These are phyloP conservation scores for Penicillium palitans DNA, from an alignment of 2,329 filamentous ascomycete genomes.

Conservation along the genomic window DNA sequence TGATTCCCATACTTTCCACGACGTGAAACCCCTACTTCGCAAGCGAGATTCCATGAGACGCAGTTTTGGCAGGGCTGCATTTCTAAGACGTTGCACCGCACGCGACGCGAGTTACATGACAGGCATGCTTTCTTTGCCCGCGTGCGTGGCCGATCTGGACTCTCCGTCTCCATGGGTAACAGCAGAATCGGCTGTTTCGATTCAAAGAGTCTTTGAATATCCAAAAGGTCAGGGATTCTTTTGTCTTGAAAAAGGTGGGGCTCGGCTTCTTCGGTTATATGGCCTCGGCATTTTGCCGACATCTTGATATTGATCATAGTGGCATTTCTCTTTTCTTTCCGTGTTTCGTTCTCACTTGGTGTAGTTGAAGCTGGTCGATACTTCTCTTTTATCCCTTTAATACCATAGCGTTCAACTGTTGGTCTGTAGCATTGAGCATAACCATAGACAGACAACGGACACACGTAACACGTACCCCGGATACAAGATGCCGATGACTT, in stretches of 20 bases:
- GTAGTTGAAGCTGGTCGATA: too few relatives aligned
- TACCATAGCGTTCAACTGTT: too few relatives aligned
- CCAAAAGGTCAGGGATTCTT: not conserved
- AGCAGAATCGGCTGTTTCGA: conserved; percentile 20
- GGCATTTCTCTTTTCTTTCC: too few relatives aligned
- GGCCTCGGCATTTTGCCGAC: conserved; percentile 3
- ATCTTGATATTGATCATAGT: too few relatives aligned
- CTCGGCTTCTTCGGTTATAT: conserved; percentile 25
- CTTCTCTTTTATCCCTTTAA: too few relatives aligned
- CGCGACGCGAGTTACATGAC: conserved; percentile 47
- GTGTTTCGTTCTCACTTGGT: too few relatives aligned
- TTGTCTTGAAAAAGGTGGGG: conserved; percentile 1
- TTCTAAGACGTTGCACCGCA: conserved; percentile 50
- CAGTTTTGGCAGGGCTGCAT: conserved; percentile 48
- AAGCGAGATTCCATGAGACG: conserved; percentile 36
- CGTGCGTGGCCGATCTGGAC: conserved; percentile 20
- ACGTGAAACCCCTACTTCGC: conserved; percentile 46
- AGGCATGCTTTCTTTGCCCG: conserved; percentile 48
- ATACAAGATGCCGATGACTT: too few relatives aligned
- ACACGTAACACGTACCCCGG: too few relatives aligned
- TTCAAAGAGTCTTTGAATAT: not conserved
- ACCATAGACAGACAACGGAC: too few relatives aligned
- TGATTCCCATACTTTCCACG: conserved; percentile 43
- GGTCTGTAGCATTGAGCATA: too few relatives aligned
- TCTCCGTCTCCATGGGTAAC: conserved; percentile 7